Evolutionary conservation across 495 filamentous ascomycete genomes (phyloP).

Genomic region (Penicillium dipodomyicola): DNA sequence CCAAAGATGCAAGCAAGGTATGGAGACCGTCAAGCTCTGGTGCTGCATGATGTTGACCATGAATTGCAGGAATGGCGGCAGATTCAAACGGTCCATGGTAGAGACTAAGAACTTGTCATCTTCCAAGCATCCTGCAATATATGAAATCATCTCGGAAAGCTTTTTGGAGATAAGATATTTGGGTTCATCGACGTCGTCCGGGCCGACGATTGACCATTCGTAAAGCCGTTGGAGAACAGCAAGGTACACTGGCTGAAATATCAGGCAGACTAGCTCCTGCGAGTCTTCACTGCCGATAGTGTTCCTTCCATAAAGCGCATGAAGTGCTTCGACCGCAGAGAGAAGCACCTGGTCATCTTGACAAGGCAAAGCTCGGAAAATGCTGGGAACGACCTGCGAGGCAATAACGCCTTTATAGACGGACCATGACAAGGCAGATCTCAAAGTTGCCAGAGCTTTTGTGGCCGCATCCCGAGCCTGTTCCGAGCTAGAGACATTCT

Average conservation of each 20-base stretch:
- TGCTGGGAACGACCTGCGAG: constrained; percentile 64
- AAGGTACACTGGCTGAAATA: constrained; percentile 70
- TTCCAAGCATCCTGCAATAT: constrained; percentile 78
- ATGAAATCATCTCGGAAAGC: constrained; percentile 88
- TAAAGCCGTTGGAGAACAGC: constrained; percentile 72
- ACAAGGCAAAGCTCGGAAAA: constrained; percentile 72
- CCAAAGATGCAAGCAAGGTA: constrained; percentile 89
- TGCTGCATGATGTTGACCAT: constrained; percentile 76
- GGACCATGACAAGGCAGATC: constrained; percentile 77
- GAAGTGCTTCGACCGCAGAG: constrained; percentile 79
- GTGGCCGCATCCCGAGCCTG: constrained; percentile 61
- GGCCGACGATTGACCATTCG: constrained; percentile 77
- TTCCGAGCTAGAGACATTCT: constrained; percentile 59
- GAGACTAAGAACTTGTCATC: constrained; percentile 59
- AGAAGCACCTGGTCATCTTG: constrained; percentile 72
- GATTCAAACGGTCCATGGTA: constrained; percentile 52
- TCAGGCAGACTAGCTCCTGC: constrained; percentile 68
- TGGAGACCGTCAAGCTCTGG: constrained; percentile 86
- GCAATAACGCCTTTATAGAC: constrained; percentile 75
- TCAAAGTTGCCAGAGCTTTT: constrained; percentile 70
- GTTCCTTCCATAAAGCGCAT: constrained; percentile 73
- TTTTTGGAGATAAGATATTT: constrained; percentile 92
- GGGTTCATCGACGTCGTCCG: constrained; percentile 78
- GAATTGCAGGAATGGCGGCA: constrained; percentile 75
- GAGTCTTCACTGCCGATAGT: constrained; percentile 78